Conservation (phyloP, 2,329 filamentous ascomycete species). For the Plectosphaerella plurivora region DNA sequence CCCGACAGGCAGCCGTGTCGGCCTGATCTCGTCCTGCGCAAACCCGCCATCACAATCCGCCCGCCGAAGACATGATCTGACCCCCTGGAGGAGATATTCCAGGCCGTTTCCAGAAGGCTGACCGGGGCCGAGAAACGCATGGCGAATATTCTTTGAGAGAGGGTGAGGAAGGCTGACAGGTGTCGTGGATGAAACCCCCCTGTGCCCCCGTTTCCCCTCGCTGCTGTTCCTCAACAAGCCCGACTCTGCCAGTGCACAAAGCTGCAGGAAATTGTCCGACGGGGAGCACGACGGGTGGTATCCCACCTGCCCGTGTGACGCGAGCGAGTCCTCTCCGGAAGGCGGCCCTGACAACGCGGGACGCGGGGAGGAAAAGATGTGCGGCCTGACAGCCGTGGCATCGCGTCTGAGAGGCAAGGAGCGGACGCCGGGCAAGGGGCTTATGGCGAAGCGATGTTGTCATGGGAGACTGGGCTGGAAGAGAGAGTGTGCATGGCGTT, state of each 20-base stretch:
- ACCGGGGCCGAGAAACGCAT: neutral
- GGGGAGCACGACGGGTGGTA: slow-evolving; percentile 7
- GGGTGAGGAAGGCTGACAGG: neutral
- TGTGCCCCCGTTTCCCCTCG: neutral
- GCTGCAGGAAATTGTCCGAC: slow-evolving; percentile 8
- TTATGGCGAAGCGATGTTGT: too few species aligned
- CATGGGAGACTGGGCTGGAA: too few species aligned
- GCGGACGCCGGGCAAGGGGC: too few species aligned
- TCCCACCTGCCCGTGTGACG: neutral
- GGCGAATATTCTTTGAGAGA: neutral
- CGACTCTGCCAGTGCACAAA: neutral
- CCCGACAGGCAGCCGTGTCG: too few species aligned
- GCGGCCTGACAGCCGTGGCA: neutral
- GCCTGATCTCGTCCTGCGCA: too few species aligned
- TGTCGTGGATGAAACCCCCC: neutral
- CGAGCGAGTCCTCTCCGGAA: neutral
- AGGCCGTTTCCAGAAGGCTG: neutral
- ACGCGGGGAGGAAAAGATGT: neutral
- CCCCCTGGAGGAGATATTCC: too few species aligned
- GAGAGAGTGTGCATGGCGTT: too few species aligned
- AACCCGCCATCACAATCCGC: too few species aligned
- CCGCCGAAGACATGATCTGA: too few species aligned
- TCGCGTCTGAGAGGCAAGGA: neutral
- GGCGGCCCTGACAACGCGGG: neutral
- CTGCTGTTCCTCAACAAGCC: neutral